These are phyloP conservation scores for Petunia secreta DNA, from an alignment of 257 asterid genomes.

Conservation along the genomic window DNA sequence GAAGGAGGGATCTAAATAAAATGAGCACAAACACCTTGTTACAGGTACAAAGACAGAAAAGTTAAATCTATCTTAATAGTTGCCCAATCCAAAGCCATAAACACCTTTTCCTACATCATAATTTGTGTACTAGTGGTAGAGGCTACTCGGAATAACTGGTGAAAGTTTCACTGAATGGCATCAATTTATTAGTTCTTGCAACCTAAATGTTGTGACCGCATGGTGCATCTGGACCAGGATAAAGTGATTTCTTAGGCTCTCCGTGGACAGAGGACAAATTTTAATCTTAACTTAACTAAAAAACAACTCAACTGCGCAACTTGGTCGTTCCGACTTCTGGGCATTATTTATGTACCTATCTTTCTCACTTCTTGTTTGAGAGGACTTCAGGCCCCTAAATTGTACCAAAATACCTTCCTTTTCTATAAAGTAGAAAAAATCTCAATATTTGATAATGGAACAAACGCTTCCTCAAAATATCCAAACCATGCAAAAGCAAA, in stretches of 20 bases:
- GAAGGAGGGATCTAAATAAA: neutral
- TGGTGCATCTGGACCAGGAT: neutral
- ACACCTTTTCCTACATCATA: neutral
- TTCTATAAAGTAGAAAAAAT: neutral
- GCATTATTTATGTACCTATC: constrained; percentile 1
- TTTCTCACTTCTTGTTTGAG: neutral
- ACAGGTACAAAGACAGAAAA: neutral
- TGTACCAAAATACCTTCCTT: neutral
- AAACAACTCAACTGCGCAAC: neutral
- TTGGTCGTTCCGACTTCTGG: neutral
- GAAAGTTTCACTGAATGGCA: constrained; percentile 3
- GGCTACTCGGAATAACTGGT: neutral
- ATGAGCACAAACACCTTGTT: neutral
- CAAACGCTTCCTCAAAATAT: neutral
- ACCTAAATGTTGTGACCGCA: neutral
- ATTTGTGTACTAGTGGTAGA: neutral
- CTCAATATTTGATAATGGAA: neutral
- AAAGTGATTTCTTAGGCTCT: neutral
- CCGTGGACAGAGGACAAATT: neutral
- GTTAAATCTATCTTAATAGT: neutral
- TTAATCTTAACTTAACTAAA: constrained; percentile 16
- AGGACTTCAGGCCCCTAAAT: neutral
- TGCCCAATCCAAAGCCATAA: constrained; percentile 6
- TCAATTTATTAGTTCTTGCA: neutral
- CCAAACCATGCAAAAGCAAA: neutral